Evolutionary conservation across 345 rosid species (phyloP).

Genomic region (Hibiscus mutabilis): DNA sequence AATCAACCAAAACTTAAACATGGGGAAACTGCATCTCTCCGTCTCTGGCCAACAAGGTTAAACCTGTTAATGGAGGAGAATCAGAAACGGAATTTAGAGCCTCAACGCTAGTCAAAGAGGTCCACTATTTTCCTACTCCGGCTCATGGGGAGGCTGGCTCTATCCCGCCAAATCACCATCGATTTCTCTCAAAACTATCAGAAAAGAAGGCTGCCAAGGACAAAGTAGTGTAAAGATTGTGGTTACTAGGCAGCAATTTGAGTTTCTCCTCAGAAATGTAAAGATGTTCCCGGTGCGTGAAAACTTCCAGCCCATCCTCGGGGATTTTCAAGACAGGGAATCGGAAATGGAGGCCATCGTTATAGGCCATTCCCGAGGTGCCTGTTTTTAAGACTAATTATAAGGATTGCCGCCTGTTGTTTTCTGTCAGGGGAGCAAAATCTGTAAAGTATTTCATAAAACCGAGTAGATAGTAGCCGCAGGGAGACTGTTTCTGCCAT

Average conservation of each 20-base stretch:
- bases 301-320: not conserved
- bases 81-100: not conserved
- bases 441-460: not conserved
- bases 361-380: not conserved
- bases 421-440: not conserved
- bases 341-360: not conserved
- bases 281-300: not conserved
- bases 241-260: conserved; percentile 1
- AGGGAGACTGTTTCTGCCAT: not conserved
- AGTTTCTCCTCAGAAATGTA: not conserved
- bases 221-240: not conserved
- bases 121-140: not conserved
- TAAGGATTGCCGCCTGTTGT: not conserved
- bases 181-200: not conserved
- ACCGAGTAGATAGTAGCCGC: not conserved
- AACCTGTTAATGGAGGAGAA: not conserved
- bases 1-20: not conserved
- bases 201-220: conserved; percentile 3
- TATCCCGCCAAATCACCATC: not conserved
- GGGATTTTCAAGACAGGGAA: not conserved
- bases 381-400: not conserved
- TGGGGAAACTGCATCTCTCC: conserved; percentile 3
- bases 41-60: not conserved
- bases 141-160: not conserved
- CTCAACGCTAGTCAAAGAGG: not conserved